Base-by-base conservation (phyloP, 2,329 filamentous ascomycete species). In the Leptodontidium sp. region DNA sequence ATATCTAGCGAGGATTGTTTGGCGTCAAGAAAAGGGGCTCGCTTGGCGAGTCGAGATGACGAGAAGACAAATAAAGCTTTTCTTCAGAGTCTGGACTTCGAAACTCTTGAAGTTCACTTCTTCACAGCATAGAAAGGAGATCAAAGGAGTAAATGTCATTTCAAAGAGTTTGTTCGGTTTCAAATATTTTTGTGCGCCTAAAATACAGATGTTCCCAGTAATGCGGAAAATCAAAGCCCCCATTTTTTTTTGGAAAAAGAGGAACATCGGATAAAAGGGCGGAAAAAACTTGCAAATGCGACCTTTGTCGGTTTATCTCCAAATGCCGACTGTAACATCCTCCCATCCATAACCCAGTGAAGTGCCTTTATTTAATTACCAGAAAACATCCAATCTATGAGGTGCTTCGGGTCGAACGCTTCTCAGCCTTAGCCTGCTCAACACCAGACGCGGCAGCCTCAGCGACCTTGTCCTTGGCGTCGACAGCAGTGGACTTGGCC, bases 391-490 rank as follows among this genome's bases (percentile, higher is more conserved):
- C 38, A 61, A 65, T 73, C 65, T 75, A 77, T 43, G 72, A 75
- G 62, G 72, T 70, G 73, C 76, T 77, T 71, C 75, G 67, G 55
- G 76, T 78, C 61, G 73, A 53, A 49, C 77, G 74, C 72, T 78
- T 78, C 67, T 78, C 76, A 53, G 71, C 92, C 85, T 96, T 95
- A 74, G 90, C 89, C 68, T 92, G 88, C 70, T 93, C 92, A 65
- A 90, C 88, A 65, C 88, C 88, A 61, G 87, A 84, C 50, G 88
- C 78, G 21, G 85, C 83, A 64, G 87, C 86, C 79, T 88, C 84
- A 24, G 84, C 82, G 68, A 82, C 85, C 89, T 97, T 93, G 74
- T 88, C 91, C 83, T 93, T 94, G 76, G 90, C 91, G 57, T 92
- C 90, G 76, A 89, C 89, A 63, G 88, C 89, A 85, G 95, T 91